Base-by-base conservation (phyloP, 2,329 filamentous ascomycete species). In the Xylaria multiplex region DNA sequence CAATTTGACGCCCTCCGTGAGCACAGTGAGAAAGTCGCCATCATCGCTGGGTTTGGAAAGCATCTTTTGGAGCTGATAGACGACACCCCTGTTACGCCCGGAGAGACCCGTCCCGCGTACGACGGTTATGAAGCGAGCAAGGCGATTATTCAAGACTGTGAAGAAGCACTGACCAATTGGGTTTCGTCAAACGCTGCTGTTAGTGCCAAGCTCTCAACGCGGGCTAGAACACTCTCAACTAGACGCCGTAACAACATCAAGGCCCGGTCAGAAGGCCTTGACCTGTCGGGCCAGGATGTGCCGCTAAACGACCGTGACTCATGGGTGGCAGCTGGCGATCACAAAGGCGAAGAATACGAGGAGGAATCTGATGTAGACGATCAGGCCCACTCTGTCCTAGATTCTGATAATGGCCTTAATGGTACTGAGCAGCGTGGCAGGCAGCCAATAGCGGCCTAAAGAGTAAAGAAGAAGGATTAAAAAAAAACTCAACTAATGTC, bases 51-150 rank as follows among this genome's bases (percentile, higher is more conserved):
- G 66, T 99, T 93, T 79, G 96, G 96, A 76, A 99, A 98, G 86
- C 96, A 99, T 79, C 87, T 99, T n/a, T 87, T 99, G 49, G 94
- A 98, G 80, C 87, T 99, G 53, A 90, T 99, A 71, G 96, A 99
- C 77, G 96, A 99, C 78, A 96, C 92, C 6, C 96, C 96, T 1
- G 96, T 99, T 62, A 99, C 96, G 6, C 96, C 96, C 27, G 96
- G 96, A 73, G 96, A 99, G 86, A 98, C 95, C 22, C 92, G 96
- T 70, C 89, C 93, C 59, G 94, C 96, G 1, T 99, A 99, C 77
- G 96, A 99, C 76, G 96, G 96, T 69, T 99, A 99, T 78, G 96
- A 99, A 80, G 94, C 94, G 69, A 97, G 93, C 87, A 98, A 97
- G 83, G 95, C 92, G 70, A 98, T 99, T 81, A 98, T 99, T 76